phyloP scores from a whole-genome alignment of 768 basidiomycete species.

The Podaxis mareebaensis region DNA sequence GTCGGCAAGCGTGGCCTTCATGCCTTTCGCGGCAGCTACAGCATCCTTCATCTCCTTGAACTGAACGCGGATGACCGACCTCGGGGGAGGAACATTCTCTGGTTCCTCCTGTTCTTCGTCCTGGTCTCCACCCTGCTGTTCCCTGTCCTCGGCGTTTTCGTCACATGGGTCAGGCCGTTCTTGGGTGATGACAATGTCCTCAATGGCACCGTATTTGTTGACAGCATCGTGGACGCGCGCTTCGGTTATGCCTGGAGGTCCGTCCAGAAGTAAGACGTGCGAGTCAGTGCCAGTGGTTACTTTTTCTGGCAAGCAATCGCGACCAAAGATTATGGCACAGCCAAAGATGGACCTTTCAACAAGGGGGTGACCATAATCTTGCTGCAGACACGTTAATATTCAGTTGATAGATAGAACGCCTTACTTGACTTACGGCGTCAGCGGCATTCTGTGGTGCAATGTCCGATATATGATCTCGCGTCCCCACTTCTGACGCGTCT shows the following conservation, averaged over 20 bases:
- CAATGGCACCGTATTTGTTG: conserved; percentile 12
- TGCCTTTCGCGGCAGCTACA: background rate
- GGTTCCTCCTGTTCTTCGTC: background rate
- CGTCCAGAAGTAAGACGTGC: conserved; percentile 2
- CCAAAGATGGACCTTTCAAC: conserved; percentile 25
- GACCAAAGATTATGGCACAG: conserved; percentile 32
- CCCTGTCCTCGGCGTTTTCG: background rate
- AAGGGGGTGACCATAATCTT: conserved; percentile 15
- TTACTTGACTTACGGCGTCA: conserved; percentile 1
- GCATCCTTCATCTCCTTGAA: conserved; percentile 14
- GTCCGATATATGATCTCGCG: conserved; percentile 8
- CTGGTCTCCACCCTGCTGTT: background rate
- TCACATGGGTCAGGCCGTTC: background rate
- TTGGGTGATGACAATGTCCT: conserved; percentile 10
- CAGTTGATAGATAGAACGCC: background rate
- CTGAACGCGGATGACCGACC: conserved; percentile 3
- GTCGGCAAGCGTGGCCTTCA: conserved; percentile 1
- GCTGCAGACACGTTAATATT: background rate
- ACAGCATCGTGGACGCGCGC: conserved; percentile 12
- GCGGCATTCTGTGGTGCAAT: background rate
- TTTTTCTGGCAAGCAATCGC: conserved; percentile 30
- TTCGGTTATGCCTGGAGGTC: conserved; percentile 8
- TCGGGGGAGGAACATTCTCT: background rate
- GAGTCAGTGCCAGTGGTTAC: conserved; percentile 41
- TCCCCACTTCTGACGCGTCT: conserved; percentile 1